Conservation (phyloP, 306 rosid species). For the Gillenia trifoliata region DNA sequence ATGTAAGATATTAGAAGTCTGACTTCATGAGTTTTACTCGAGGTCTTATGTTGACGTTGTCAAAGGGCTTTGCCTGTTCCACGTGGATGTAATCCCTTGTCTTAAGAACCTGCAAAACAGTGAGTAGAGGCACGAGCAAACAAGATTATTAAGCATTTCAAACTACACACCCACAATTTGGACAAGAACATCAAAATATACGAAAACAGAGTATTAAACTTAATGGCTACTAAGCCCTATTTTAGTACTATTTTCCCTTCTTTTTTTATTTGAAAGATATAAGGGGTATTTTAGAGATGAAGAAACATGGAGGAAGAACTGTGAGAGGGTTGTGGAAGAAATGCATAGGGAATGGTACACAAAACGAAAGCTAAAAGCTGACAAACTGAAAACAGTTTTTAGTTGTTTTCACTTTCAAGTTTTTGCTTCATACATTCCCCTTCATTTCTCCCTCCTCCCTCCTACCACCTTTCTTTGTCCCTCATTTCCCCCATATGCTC, state of each 20-base stretch:
- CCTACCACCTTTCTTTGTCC: neutral
- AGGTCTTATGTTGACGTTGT: constrained; percentile 59
- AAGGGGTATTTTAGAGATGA: neutral
- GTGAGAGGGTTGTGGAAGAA: neutral
- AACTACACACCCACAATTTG: neutral
- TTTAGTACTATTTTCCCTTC: neutral
- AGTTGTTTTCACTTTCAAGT: neutral
- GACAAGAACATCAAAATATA: neutral
- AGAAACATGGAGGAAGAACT: neutral
- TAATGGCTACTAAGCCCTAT: neutral
- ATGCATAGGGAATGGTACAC: neutral
- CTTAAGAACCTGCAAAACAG: constrained; percentile 82
- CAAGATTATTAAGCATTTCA: neutral
- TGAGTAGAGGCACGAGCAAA: constrained; percentile 2
- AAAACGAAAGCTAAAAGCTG: too few species aligned
- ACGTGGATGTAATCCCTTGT: constrained; percentile 89
- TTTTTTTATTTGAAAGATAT: neutral
- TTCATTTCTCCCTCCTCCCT: neutral
- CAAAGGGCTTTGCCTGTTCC: constrained; percentile 76
- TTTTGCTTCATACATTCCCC: neutral
- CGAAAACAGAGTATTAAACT: neutral
- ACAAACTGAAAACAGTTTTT: too few species aligned
- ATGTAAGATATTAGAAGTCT: constrained; percentile 61
- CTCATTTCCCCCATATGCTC: neutral
- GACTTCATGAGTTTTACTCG: constrained; percentile 80